Percentiles rank a stretch among this genome's conserved stretches.
phyloP scores from a whole-genome alignment of 495 filamentous ascomycete genomes.

The Xylaria sp. region DNA sequence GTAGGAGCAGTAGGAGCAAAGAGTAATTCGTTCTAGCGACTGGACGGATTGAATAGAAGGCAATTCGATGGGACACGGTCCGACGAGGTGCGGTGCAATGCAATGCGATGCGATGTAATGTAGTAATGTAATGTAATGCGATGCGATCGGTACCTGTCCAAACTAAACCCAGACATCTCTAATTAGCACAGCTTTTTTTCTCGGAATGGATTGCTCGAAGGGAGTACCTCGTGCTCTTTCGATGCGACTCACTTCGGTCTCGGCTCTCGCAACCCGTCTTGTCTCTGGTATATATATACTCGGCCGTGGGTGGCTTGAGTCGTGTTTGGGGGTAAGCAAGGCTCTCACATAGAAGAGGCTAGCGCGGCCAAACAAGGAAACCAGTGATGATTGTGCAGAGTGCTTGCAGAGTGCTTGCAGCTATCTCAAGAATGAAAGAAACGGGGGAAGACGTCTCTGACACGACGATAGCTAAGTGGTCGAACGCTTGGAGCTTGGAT shows the following conservation, averaged over 20 bases:
- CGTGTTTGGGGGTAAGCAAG: slow-evolving; percentile 2
- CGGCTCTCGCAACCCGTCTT: neutral
- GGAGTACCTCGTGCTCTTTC: neutral
- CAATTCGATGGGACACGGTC: slow-evolving; percentile 4
- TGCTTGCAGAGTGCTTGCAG: slow-evolving; percentile 32
- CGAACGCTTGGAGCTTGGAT: neutral
- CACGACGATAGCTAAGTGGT: neutral
- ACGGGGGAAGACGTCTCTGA: neutral
- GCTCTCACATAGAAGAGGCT: slow-evolving; percentile 9
- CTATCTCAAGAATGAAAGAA: neutral
- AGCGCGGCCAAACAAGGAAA: neutral
- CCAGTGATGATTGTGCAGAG: neutral
- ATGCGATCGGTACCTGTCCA: slow-evolving; percentile 13
- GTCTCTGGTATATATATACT: neutral
- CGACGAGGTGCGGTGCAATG: neutral
- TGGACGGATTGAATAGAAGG: neutral
- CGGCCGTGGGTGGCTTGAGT: neutral
- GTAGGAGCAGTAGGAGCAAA: neutral
- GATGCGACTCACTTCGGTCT: slow-evolving; percentile 2
- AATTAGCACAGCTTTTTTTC: slow-evolving; percentile 23
- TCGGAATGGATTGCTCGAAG: neutral
- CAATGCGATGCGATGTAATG: slow-evolving; percentile 4
- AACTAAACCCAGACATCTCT: slow-evolving; percentile 20
- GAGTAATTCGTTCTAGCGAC: neutral
- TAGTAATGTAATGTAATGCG: neutral